Conservation (phyloP, 2,329 filamentous ascomycete genomes). For the Aspergillus spinulosporus region DNA sequence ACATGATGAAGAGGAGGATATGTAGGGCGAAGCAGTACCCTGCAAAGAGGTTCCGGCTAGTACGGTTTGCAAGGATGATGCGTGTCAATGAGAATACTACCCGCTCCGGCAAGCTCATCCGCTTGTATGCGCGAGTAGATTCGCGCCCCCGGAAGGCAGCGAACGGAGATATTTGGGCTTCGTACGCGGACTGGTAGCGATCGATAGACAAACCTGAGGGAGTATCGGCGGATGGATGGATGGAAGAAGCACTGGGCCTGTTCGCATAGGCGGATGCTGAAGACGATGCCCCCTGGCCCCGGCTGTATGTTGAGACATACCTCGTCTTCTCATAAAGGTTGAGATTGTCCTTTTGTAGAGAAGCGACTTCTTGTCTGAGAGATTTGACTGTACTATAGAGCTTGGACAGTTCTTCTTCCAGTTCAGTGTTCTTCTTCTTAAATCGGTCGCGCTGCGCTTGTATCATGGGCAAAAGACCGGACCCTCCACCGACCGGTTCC, state of each 20-base stretch:
- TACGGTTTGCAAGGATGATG: conserved; percentile 84
- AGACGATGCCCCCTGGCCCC: conserved; percentile 61
- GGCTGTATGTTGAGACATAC: conserved; percentile 91
- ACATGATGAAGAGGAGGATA: conserved; percentile 77
- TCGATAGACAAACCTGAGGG: conserved; percentile 70
- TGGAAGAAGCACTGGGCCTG: conserved; percentile 74
- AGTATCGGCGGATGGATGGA: conserved; percentile 60
- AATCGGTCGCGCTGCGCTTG: conserved; percentile 97
- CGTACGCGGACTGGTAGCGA: conserved; percentile 87
- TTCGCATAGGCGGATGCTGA: conserved; percentile 62
- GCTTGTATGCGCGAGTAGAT: conserved; percentile 82
- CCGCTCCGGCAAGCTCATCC: conserved; percentile 89
- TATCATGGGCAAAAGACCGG: conserved; percentile 94
- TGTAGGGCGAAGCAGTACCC: conserved; percentile 88
- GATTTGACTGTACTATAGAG: conserved; percentile 79
- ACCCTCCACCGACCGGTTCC: conserved; percentile 69
- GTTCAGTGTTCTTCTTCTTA: conserved; percentile 89
- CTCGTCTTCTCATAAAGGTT: conserved; percentile 96
- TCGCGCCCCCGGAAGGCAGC: conserved; percentile 94
- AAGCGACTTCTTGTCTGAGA: conserved; percentile 84
- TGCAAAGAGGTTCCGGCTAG: conserved; percentile 90
- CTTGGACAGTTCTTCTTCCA: conserved; percentile 87
- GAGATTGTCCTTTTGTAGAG: conserved; percentile 92
- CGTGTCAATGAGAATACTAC: conserved; percentile 87
- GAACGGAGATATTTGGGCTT: conserved; percentile 93